Evolutionary conservation across 257 asterid species (phyloP), one percentile per base, ranked within the genome.

Genomic region (Solanum commersonii): DNA sequence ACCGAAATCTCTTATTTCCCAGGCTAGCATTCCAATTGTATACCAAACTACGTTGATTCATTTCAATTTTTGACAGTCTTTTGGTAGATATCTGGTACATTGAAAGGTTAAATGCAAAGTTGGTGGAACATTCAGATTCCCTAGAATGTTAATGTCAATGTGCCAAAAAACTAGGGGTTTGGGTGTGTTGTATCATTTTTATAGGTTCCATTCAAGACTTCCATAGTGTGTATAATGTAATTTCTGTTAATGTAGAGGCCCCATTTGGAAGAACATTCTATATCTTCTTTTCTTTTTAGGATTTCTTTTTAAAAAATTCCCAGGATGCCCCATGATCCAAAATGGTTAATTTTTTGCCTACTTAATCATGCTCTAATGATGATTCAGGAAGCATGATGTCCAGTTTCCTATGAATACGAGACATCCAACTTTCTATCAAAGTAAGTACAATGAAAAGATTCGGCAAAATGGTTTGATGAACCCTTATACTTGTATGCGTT

Each of bases 11-110:
- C 85, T 81, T 46, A 18, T 84, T 87, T 89, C 18, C 27, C 49
- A 49, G 87, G 91, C 90, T 87, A 79, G 89, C 88, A 86, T 84
- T 81, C 79, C 88, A 74, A 73, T 87, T 86, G 94, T 88, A 88
- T 86, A 86, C 89, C 67, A 40, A 88, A 72, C 73, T 82, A 85
- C 87, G 84, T 83, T 84, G 42, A 84, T 84, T 88, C 65, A 60
- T n/a, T 46, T 87, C 88, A 46, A 65, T 44, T 86, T 86, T 68
- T 70, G 88, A 42, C 70, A 27, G 67, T 74, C 46, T 86, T 68
- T n/a, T 27, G 42, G 72, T 71, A 86, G 88, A 71, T 86, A 34
- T 74, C 70, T 29, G 70, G 68, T 34, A 81, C 85, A 49, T 14
- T 46, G 85, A 81, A 46, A 37, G 42, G 85, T 46, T 35, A 38